These are phyloP conservation scores for Rhexocercosporidium sp. DNA, from an alignment of 2,329 filamentous ascomycete genomes.

Conservation along the genomic window DNA sequence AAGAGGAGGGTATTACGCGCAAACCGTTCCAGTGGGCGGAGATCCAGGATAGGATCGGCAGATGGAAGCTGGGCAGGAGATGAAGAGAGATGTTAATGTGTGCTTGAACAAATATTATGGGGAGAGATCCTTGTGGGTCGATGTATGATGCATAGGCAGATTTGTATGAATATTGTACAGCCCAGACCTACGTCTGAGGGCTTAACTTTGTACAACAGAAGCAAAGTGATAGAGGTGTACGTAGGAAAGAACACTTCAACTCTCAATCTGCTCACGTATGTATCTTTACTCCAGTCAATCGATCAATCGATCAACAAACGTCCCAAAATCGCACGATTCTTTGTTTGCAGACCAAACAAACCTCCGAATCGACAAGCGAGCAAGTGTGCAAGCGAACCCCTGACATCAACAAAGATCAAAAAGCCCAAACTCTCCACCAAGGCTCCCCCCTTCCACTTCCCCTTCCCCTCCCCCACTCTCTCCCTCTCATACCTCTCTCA, in stretches of 20 bases:
- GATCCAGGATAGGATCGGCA: slow-evolving; percentile 83
- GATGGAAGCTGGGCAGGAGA: slow-evolving; percentile 78
- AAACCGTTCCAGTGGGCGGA: slow-evolving; percentile 82
- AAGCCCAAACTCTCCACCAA: not conserved
- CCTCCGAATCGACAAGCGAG: not conserved
- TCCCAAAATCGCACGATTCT: not conserved
- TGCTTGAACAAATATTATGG: not conserved
- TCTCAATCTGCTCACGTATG: not conserved
- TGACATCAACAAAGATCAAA: not conserved
- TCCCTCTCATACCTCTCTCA: not conserved
- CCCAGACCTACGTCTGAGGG: not conserved
- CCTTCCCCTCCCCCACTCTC: not conserved
- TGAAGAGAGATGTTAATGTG: slow-evolving; percentile 40
- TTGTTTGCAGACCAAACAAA: not conserved
- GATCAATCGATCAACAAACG: slow-evolving; percentile 2
- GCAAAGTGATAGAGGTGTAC: not conserved
- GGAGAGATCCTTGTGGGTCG: not conserved
- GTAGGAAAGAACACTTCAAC: not conserved
- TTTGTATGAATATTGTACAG: slow-evolving; percentile 26
- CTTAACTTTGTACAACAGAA: slow-evolving; percentile 13
- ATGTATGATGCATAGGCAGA: not conserved
- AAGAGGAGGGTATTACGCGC: slow-evolving; percentile 67
- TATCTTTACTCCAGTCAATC: not conserved
- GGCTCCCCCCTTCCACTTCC: not conserved
- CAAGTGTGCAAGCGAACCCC: not conserved